A percentile compares a stretch with the other conserved stretches of the same genome.
Evolutionary conservation across 805 yeast species (phyloP).

Genomic region (Maudiozyma barnettii): DNA sequence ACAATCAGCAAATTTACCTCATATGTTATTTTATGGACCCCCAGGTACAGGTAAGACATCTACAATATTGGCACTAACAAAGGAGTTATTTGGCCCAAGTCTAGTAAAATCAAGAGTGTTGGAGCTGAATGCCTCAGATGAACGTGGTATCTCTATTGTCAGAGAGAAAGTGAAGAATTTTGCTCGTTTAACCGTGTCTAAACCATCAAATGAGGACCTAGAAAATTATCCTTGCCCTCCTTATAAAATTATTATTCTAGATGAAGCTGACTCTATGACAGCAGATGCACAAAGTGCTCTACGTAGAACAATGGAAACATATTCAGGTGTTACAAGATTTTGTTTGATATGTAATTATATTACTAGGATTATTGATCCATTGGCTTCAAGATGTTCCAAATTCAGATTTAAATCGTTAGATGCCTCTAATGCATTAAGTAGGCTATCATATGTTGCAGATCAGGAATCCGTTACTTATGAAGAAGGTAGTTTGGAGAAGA

Average conservation of each 20-base stretch:
- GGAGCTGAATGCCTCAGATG: conserved; percentile 85
- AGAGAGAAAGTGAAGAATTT: conserved; percentile 78
- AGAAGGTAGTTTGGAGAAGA: conserved; percentile 47
- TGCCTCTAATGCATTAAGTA: conserved; percentile 53
- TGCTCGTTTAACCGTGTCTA: conserved; percentile 77
- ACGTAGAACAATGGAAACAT: conserved; percentile 88
- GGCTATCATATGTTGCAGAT: conserved; percentile 51
- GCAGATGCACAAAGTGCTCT: conserved; percentile 92
- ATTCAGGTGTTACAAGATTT: conserved; percentile 82
- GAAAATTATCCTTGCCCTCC: conserved; percentile 91
- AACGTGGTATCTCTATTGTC: conserved; percentile 81
- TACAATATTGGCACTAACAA: conserved; percentile 74
- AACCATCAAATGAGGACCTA: conserved; percentile 60
- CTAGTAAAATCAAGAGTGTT: conserved; percentile 61
- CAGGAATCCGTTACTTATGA: conserved; percentile 38
- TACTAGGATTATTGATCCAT: conserved; percentile 91
- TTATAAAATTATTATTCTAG: conserved; percentile 81
- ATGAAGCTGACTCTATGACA: conserved; percentile 97
- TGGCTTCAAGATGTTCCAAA: conserved; percentile 93
- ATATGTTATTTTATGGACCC: conserved; percentile 86
- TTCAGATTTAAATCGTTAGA: conserved; percentile 81
- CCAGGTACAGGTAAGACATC: conserved; percentile 94
- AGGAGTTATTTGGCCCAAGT: conserved; percentile 66
- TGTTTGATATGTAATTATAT: conserved; percentile 94
- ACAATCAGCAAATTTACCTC: conserved; percentile 76